These are phyloP conservation scores for Pichia sp. DNA, from an alignment of 1,139 yeast genomes.

Conservation along the genomic window DNA sequence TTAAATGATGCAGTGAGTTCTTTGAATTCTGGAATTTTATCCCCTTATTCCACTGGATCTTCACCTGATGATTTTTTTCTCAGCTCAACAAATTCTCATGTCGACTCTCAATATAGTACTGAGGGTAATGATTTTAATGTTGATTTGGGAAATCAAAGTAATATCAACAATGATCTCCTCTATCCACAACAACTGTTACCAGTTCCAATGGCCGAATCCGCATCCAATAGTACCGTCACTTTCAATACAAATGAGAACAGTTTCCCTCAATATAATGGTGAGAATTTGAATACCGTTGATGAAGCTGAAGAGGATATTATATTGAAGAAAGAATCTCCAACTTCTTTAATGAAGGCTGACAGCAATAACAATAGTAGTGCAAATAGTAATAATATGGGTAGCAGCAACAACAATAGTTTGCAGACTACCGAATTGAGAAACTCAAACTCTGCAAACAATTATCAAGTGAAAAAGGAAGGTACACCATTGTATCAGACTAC, in stretches of 20 bases:
- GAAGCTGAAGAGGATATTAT: slow-evolving; percentile 16
- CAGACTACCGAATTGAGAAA: too few species aligned
- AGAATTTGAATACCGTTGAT: slow-evolving; percentile 14
- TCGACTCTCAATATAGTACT: slow-evolving; percentile 14
- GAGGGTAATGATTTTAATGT: slow-evolving; percentile 11
- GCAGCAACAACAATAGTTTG: too few species aligned
- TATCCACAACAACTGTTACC: slow-evolving; percentile 14
- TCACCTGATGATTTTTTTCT: slow-evolving; percentile 28
- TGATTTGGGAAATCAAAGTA: slow-evolving; percentile 5
- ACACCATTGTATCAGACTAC: too few species aligned
- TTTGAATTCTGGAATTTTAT: slow-evolving; percentile 22
- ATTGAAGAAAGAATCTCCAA: slow-evolving; percentile 8
- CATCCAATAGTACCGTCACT: slow-evolving; percentile 24
- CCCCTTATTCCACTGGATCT: slow-evolving; percentile 29
- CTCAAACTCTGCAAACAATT: too few species aligned
- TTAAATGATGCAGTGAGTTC: slow-evolving; percentile 25
- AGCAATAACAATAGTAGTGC: not conserved
- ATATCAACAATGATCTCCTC: slow-evolving; percentile 12
- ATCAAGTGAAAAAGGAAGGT: too few species aligned
- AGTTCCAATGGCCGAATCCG: slow-evolving; percentile 26
- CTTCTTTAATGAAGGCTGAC: not conserved
- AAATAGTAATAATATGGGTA: not conserved
- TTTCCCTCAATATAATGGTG: slow-evolving; percentile 9
- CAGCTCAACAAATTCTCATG: slow-evolving; percentile 14
- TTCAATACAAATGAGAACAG: slow-evolving; percentile 15